These are phyloP conservation scores for Fusarium annulatum DNA, from an alignment of 2,329 filamentous ascomycete genomes.

Conservation along the genomic window DNA sequence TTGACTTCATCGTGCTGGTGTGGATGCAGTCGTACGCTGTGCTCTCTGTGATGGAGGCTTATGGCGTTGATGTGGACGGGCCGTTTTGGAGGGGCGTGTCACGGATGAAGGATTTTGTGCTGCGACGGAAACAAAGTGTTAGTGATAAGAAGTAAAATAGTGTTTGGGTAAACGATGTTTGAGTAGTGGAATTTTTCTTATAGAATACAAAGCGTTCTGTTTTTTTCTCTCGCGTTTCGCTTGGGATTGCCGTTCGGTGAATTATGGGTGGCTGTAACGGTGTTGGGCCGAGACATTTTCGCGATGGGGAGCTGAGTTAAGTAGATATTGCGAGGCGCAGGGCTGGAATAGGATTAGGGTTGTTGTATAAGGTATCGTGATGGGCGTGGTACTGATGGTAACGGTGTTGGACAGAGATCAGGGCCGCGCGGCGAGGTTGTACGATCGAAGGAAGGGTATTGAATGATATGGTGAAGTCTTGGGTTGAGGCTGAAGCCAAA, in stretches of 20 bases:
- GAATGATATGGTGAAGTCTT: not conserved
- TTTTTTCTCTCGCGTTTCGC: conserved; percentile 7
- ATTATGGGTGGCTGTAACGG: conserved; percentile 2
- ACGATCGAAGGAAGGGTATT: not conserved
- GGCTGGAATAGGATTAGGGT: not conserved
- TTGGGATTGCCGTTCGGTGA: conserved; percentile 10
- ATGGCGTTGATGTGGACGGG: conserved; percentile 52
- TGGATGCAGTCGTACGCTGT: conserved; percentile 44
- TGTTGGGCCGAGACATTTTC: conserved; percentile 29
- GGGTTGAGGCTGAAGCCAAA: not conserved
- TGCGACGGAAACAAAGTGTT: conserved; percentile 30
- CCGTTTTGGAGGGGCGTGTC: conserved; percentile 34
- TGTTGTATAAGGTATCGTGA: not conserved
- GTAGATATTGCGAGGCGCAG: not conserved
- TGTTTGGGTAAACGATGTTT: conserved; percentile 32
- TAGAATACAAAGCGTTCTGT: conserved; percentile 34
- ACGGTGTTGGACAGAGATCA: conserved; percentile 10
- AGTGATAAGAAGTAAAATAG: conserved; percentile 27
- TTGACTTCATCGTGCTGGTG: conserved; percentile 66
- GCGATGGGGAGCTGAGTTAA: conserved; percentile 7
- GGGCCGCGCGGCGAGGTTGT: conserved; percentile 28
- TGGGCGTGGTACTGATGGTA: not conserved
- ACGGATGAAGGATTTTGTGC: conserved; percentile 24
- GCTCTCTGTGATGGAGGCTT: conserved; percentile 41
- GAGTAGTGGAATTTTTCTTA: conserved; percentile 16